A percentile compares a stretch with the other conserved stretches of the same genome.
Evolutionary conservation across 345 rosid species (phyloP).

Genomic region (Balakata baccata): DNA sequence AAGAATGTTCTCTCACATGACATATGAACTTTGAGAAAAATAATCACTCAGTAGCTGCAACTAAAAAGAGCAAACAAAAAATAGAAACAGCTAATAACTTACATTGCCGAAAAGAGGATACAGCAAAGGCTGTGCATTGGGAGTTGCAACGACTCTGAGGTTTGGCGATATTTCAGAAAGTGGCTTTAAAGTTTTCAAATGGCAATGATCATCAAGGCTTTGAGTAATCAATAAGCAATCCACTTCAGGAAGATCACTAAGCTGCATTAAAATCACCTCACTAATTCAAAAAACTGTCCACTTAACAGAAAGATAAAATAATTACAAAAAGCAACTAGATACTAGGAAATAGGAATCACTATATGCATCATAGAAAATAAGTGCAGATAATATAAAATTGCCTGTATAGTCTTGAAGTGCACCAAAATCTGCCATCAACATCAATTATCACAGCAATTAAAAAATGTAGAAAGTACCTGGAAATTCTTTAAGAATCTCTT

Average conservation of each 20-base stretch:
- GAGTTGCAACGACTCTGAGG: constrained; percentile 77
- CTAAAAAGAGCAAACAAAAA: not conserved
- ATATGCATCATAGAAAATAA: not conserved
- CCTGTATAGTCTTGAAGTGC: no score
- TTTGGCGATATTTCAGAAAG: constrained; percentile 55
- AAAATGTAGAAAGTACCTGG: constrained; percentile 43
- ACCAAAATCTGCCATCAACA: no score
- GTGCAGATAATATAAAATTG: not conserved
- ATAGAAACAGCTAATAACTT: constrained; percentile 21
- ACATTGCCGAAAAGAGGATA: constrained; percentile 74
- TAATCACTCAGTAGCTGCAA: not conserved
- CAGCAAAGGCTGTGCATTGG: constrained; percentile 80
- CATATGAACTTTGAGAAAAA: not conserved
- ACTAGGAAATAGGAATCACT: not conserved
- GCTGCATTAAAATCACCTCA: constrained; percentile 47
- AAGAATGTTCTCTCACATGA: not conserved
- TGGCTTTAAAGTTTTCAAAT: constrained; percentile 71
- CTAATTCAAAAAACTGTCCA: constrained; percentile 6
- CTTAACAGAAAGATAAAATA: not conserved
- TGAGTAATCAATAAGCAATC: constrained; percentile 85
- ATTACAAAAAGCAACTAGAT: not conserved
- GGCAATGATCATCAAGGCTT: constrained; percentile 96
- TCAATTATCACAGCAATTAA: not conserved
- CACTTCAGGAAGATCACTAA: constrained; percentile 69
- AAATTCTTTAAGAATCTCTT: constrained; percentile 66